Evolutionary conservation across 176 grass and related monocot species (phyloP), one percentile per base, ranked within the genome.

Genomic region (Metroxylon sagu): DNA sequence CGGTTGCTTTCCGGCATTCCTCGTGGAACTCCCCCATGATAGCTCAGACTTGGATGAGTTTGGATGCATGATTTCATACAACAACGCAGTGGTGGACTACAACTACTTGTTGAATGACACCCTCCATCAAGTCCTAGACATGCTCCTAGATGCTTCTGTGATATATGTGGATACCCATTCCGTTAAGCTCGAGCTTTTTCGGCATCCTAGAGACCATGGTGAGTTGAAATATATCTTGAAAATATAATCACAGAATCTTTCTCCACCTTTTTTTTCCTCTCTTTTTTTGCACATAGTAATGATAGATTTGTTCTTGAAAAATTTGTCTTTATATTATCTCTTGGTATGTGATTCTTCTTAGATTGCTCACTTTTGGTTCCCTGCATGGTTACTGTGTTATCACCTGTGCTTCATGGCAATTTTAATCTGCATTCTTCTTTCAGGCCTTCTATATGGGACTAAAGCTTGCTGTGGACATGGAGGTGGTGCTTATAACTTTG

Each of bases 401-500:
- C 31, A 35, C 31, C 31, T 35, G 6, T 29, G 28, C 28, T 29
- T 29, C 28, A 29, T 29, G 28, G 28, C 28, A 29, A 29, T 29
- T 29, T 29, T 29, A 29, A 29, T 5, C 18, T 35, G 12, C 5
- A 21, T 23, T 64, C 1, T 64, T 14, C 2, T 53, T 71, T 29
- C 69, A 95, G 86, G 90, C 1, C 68, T 90, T 14, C 53, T 74
- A 5, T 82, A 90, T 21, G 79, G 71, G 2, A 80, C 68, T 6
- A 85, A 25, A 72, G 77, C 83, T 29, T 96, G 86, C 5, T 96
- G 86, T 14, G 86, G 91, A 17, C 62, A 87, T 0, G 83, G 86
- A 0, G 72, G 59, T 0, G 80, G 91, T 0, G n/a, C 65, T 1
- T 76, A 87, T 30, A 87, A 96, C 48, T 96, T 84, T 16, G 48